Evolutionary conservation across 805 yeast genomes (phyloP), one percentile per base, ranked within the genome.

Genomic region (Wickerhamiella nectarea): DNA sequence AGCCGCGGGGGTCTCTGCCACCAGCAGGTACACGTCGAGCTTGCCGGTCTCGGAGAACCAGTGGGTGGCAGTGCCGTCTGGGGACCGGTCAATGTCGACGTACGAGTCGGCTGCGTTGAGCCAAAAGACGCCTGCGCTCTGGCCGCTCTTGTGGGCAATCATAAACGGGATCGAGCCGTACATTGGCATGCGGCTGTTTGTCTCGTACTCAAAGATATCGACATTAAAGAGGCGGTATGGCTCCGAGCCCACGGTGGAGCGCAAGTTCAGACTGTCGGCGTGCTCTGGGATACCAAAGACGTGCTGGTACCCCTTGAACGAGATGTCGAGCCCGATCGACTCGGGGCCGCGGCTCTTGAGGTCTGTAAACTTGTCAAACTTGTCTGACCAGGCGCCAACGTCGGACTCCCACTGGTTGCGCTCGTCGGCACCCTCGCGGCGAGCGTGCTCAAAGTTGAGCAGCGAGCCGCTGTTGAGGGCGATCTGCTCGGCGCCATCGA

Each of bases 201-300:
- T 69, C 52, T 83, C 93, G 58, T 91, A 91, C 61, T 91, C 96
- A 62, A 91, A 91, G 28, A 89, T 89, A 59, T 91, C 99, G 22
- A 87, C 96, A 53, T 91, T 89, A 67, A 65, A 91, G 35, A 91
- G 65, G 36, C 98, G 70, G 60, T 91, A 91, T 2, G 97, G 97
- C 12, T 58, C 58, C 3, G 36, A 45, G 2, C 59, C 58, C 18
- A 55, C 55, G 0, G 97, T 87, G 50, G 82, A 89, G 45, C 76
- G 75, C 51, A 91, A 65, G 15, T 78, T 68, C 39, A 91, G 62
- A 1, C 80, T 66, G 52, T 84, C 94, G 0, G 97, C 89, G 56
- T 91, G 98, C 60, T 91, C 98, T 0, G 98, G 97, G 36, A 91
- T 80, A n/a, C 99, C 99, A 59, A 74, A 91, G 1, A 84, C 81